phyloP scores from a whole-genome alignment of 1,139 yeast species.

The Blastobotrys buckinghamii region DNA sequence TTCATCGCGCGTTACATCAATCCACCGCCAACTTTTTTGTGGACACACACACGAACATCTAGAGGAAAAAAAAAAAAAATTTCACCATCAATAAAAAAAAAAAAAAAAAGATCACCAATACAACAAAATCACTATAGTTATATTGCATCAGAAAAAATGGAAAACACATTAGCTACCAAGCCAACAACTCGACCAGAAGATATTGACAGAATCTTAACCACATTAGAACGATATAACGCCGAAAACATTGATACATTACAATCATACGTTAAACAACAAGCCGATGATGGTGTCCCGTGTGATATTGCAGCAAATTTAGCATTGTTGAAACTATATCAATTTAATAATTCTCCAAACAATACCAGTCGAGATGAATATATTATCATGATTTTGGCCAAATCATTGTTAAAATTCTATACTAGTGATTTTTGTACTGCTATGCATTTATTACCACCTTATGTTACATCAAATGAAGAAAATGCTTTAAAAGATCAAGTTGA shows the following conservation, averaged over 20 bases:
- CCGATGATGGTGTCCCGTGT: slow-evolving; percentile 32
- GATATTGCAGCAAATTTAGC: slow-evolving; percentile 44
- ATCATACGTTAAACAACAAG: slow-evolving; percentile 39
- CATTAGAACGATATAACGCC: slow-evolving; percentile 42
- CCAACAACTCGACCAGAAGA: slow-evolving; percentile 38
- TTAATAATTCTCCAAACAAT: slow-evolving; percentile 27
- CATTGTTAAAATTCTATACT: slow-evolving; percentile 38
- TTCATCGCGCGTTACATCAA: too few relatives aligned
- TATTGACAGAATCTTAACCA: slow-evolving; percentile 34
- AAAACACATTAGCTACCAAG: slow-evolving; percentile 28
- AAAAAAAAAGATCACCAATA: slow-evolving; percentile 1
- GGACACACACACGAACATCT: not conserved
- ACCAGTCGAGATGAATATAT: slow-evolving; percentile 37
- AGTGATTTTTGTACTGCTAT: slow-evolving; percentile 41
- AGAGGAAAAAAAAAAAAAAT: not conserved
- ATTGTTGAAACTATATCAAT: slow-evolving; percentile 40
- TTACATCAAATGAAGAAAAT: slow-evolving; percentile 28
- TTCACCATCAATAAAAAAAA: not conserved
- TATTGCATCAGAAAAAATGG: slow-evolving; percentile 20
- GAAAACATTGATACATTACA: slow-evolving; percentile 40
- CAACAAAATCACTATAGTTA: too few relatives aligned
- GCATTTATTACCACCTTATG: slow-evolving; percentile 41
- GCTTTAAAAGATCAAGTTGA: slow-evolving; percentile 34
- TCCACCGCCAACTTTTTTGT: too few relatives aligned
- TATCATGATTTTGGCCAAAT: slow-evolving; percentile 37